phyloP scores from a whole-genome alignment of 148 eudicot species.

The Arbutus unedo region DNA sequence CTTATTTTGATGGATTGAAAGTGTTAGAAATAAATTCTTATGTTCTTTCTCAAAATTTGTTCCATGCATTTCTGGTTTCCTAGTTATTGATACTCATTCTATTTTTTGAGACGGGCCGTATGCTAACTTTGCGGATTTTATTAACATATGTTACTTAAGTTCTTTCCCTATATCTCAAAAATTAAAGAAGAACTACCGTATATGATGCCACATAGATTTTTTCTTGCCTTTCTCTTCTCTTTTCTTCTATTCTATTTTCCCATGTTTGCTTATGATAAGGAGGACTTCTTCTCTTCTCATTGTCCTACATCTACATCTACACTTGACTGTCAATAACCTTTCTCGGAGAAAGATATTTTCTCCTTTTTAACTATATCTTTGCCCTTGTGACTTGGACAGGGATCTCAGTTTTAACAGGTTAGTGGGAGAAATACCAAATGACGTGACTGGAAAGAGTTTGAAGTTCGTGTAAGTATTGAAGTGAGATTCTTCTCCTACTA shows the following conservation, averaged over 20 bases:
- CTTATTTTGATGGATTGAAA: no score
- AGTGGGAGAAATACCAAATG: conserved; percentile 49
- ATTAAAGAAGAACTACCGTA: no score
- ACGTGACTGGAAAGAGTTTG: conserved; percentile 35
- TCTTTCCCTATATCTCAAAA: no score
- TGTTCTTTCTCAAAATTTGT: no score
- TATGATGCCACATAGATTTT: background rate
- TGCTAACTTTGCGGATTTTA: no score
- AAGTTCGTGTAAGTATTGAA: conserved; percentile 55
- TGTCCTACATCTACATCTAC: background rate
- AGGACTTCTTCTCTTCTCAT: conserved; percentile 2
- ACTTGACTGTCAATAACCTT: background rate
- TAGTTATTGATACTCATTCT: no score
- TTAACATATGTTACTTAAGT: no score
- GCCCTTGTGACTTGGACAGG: conserved; percentile 32
- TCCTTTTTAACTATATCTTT: background rate
- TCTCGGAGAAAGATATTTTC: background rate
- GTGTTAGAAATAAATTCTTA: no score
- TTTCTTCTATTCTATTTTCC: background rate
- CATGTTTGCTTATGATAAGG: background rate
- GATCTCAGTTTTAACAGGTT: conserved; percentile 69
- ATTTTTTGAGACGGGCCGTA: no score
- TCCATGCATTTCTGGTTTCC: no score
- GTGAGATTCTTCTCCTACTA: background rate
- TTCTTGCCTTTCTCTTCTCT: background rate